Base-by-base conservation (phyloP, 2,329 filamentous ascomycete species). In the Colletotrichum sansevieriae region DNA sequence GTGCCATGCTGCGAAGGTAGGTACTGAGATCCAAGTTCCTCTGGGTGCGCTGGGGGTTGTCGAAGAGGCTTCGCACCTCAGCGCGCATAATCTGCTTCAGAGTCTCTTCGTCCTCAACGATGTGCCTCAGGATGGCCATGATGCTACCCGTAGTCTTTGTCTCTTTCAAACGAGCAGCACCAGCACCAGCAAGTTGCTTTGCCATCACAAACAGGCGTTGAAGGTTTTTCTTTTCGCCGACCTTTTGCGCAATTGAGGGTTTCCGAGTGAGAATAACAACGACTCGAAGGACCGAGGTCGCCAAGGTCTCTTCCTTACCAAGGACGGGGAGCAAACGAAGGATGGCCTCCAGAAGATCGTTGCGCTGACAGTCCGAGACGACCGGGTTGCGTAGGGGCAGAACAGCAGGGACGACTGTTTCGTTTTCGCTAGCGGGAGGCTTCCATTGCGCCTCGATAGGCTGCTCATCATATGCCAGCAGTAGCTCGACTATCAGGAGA, bases 121-220 rank as follows among this genome's bases (percentile, higher is more conserved):
- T 91, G 76, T 99, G 96, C 46, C 97, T 91, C 49, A 99, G 83
- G 60, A 98, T 91, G 12, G 95, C 87, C 87, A 98, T 91, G 74
- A 97, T 91, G 65, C 91, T 87, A 22, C 83, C 78, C 3, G 84
- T 82, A 44, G 88, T 80, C 61, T 82, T 83, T 2, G 82, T 84
- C 46, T 86, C 84, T 70, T 82, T 85, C 10, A 99, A 86, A 63
- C 91, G 91, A 63, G 92, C 88, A 35, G 94, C 92, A 7, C 92
- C 92, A 35, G 90, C 87, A 29, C 92, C 92, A 20, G 93, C 91
- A 68, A 98, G 88, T 78, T 98, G 95, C 78, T 97, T 97, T 65
- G 95, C 90, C 93, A 98, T 97, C 59, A 98, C 88, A 79, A 99
- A 98, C 22, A 99, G 84, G 33, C 94, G 88, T 76, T 96, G 93